Evolutionary conservation across 208 protist species (phyloP).

Genomic region (Leishmania braziliensis): DNA sequence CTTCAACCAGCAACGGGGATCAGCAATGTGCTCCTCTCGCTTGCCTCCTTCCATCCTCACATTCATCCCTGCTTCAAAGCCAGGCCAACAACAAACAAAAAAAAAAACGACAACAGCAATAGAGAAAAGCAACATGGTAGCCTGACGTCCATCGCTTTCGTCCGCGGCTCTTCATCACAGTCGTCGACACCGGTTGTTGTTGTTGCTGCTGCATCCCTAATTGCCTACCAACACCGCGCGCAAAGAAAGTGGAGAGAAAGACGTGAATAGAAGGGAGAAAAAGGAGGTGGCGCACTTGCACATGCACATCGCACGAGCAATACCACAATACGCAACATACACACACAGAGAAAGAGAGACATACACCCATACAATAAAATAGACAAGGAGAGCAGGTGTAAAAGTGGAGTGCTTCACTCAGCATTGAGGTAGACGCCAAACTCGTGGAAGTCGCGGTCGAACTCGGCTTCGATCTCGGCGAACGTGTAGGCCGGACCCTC

Average conservation of each 20-base stretch:
- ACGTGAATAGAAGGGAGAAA: not conserved
- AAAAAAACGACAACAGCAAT: not conserved
- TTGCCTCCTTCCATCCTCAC: not conserved
- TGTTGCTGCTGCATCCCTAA: not conserved
- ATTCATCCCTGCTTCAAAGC: not conserved
- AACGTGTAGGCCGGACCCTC: slow-evolving; percentile 90
- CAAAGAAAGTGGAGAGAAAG: not conserved
- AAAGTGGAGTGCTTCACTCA: slow-evolving; percentile 48
- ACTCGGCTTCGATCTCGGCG: slow-evolving; percentile 90
- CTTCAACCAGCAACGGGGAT: not conserved
- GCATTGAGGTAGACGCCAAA: slow-evolving; percentile 90
- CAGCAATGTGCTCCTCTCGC: not conserved
- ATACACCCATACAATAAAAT: not conserved
- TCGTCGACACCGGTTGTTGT: not conserved
- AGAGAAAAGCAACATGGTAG: not conserved
- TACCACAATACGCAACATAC: not conserved
- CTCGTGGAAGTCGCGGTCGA: slow-evolving; percentile 92
- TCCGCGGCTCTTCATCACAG: not conserved
- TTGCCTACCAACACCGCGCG: not conserved
- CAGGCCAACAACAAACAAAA: not conserved
- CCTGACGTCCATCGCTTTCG: not conserved
- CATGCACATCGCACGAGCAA: slow-evolving; percentile 5
- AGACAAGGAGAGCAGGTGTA: not conserved
- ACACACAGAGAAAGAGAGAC: not conserved
- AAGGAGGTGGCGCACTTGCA: not conserved